A percentile compares a stretch with the other conserved stretches of the same genome.
These are phyloP conservation scores for Goffeauzyma gilvescens DNA, from an alignment of 768 basidiomycete species.

Conservation along the genomic window DNA sequence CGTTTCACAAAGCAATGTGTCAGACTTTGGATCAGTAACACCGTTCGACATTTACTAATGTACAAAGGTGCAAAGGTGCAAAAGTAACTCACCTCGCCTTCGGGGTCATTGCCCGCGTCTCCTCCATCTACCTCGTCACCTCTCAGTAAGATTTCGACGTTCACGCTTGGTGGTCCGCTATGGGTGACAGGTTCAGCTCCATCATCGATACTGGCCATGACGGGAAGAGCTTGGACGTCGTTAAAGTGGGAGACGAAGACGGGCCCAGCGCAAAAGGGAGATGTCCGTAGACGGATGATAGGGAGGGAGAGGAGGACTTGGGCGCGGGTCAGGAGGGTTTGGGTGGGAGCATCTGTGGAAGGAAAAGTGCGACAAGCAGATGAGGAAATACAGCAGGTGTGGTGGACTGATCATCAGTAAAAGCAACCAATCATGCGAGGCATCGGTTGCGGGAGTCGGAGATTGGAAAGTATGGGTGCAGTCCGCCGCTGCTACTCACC, in stretches of 20 bases:
- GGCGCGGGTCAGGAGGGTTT: constrained; percentile 41
- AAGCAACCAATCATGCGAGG: too few species aligned
- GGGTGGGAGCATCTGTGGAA: constrained; percentile 38
- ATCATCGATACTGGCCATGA: constrained; percentile 8
- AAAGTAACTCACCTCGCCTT: constrained; percentile 39
- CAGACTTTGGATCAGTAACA: too few species aligned
- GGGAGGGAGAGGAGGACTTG: constrained; percentile 62
- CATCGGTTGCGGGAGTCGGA: constrained; percentile 9
- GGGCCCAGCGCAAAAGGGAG: constrained; percentile 49
- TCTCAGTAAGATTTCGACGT: constrained; percentile 63
- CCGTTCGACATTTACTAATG: too few species aligned
- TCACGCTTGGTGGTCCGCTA: constrained; percentile 64
- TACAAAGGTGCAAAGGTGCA: too few species aligned
- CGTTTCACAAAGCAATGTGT: too few species aligned
- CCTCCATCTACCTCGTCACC: constrained; percentile 48
- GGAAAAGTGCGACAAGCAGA: neutral
- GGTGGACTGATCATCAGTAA: too few species aligned
- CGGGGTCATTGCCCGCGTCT: constrained; percentile 49
- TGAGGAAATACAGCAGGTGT: too few species aligned
- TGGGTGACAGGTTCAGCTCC: constrained; percentile 36
- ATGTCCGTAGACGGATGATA: constrained; percentile 44
- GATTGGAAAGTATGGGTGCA: too few species aligned
- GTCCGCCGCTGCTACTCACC: constrained; percentile 36
- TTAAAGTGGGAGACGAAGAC: constrained; percentile 64
- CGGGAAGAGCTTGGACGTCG: constrained; percentile 56